Percentiles rank a stretch among this genome's conserved stretches.
Conservation (phyloP, 768 basidiomycete species). For the Agaricus subrufescens region DNA sequence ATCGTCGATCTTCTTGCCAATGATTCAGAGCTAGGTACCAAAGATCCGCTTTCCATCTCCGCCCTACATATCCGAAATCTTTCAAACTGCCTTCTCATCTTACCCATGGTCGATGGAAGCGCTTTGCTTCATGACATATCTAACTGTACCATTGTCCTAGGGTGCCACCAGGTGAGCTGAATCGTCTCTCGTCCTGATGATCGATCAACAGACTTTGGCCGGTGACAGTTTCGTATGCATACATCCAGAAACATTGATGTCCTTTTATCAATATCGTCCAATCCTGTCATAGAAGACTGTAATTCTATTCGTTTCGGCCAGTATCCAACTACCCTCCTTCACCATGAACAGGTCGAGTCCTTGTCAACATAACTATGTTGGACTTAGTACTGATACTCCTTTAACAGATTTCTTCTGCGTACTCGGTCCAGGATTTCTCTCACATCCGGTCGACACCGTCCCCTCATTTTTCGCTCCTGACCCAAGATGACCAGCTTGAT, state of each 20-base stretch:
- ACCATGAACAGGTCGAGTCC: slow-evolving; percentile 9
- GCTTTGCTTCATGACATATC: slow-evolving; percentile 63
- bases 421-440: slow-evolving; percentile 65
- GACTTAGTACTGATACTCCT: neutral
- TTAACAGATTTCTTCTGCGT: neutral
- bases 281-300: slow-evolving; percentile 81
- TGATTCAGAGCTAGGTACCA: neutral
- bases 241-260: slow-evolving; percentile 59
- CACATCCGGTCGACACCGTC: slow-evolving; percentile 75
- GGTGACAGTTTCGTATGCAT: slow-evolving; percentile 81
- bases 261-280: slow-evolving; percentile 61
- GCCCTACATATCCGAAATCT: slow-evolving; percentile 66
- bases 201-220: too few relatives aligned
- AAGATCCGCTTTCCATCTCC: slow-evolving; percentile 29
- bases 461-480: slow-evolving; percentile 47
- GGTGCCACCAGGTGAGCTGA: slow-evolving; percentile 71
- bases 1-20: slow-evolving; percentile 59
- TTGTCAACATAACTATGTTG: neutral
- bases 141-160: slow-evolving; percentile 61
- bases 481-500: too few relatives aligned
- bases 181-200: neutral
- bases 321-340: slow-evolving; percentile 44
- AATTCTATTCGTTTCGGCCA: slow-evolving; percentile 52
- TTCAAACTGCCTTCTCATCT: slow-evolving; percentile 54
- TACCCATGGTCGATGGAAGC: slow-evolving; percentile 66